Base-by-base conservation (phyloP, 2,329 filamentous ascomycete species). In the Magnaporthiopsis poae region DNA sequence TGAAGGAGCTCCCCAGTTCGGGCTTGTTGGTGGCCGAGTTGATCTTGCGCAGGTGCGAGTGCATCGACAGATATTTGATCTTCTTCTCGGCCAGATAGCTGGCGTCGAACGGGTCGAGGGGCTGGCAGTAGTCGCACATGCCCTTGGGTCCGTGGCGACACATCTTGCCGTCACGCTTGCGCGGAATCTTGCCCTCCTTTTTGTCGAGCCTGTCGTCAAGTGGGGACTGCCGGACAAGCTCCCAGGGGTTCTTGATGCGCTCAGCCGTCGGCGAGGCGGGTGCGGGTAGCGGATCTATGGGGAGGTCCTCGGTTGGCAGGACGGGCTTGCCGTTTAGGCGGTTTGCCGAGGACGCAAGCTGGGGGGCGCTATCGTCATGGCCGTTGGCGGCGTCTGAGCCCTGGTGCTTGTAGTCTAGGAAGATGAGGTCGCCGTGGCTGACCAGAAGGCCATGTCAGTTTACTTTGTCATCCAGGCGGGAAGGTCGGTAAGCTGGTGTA, bases 121-220 rank as follows among this genome's bases (percentile, higher is more conserved):
- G 96, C 86, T 96, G 96, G 80, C 95, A 99, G 79, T 97, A 96
- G 79, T 99, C 95, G 78, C 95, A 99, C 95, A 99, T 99, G 76
- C 95, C 95, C 79, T 96, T 98, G 65, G 90, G 88, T 1, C 94
- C 94, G 76, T 99, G 95, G 69, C 91, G 89, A 80, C 95, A 99
- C 92, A 99, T 95, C 75, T 90, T 91, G 67, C 79, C 76, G 75
- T 96, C 91, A 67, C 84, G 84, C 69, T 85, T 85, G 69, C 93
- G 84, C 27, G 86, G 80, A 65, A 97, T 96, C 80, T 96, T 99
- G 71, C 95, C 95, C 81, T 95, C 89, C 71, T 88, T 84, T 78
- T 87, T 91, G 77, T 99, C 95, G 74, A 99, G 80, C 66, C 85
- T 82, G 74, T 99, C 89, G 75, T 99, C 96, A 12, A 99, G 82